Conservation (phyloP, 495 filamentous ascomycete genomes). For the Letharia lupina region DNA sequence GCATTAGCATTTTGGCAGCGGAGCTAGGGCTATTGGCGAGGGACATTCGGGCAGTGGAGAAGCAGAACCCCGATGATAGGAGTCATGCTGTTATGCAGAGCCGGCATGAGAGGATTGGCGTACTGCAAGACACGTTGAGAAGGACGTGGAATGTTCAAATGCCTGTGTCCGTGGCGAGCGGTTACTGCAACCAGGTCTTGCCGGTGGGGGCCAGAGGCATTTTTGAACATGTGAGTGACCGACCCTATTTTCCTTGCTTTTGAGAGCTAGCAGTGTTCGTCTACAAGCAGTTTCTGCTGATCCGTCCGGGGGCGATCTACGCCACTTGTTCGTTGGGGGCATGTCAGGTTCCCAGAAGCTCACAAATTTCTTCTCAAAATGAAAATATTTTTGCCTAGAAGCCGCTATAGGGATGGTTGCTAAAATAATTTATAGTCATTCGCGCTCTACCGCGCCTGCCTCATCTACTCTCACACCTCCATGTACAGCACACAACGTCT, state of each 20-base stretch:
- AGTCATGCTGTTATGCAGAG: constrained; percentile 20
- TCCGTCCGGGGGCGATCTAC: not conserved
- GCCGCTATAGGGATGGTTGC: not conserved
- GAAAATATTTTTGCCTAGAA: no score
- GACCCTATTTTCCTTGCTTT: not conserved
- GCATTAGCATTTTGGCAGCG: constrained; percentile 36
- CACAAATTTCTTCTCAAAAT: not conserved
- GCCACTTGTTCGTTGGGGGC: not conserved
- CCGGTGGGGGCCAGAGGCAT: constrained; percentile 35
- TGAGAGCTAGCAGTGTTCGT: constrained; percentile 12
- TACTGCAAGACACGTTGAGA: constrained; percentile 35
- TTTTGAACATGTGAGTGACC: constrained; percentile 41
- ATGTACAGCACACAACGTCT: constrained; percentile 43
- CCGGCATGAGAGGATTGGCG: constrained; percentile 25
- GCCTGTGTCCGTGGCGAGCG: constrained; percentile 18
- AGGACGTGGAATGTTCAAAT: constrained; percentile 37
- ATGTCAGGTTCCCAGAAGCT: no score
- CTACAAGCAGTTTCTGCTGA: constrained; percentile 13
- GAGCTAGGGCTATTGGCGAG: constrained; percentile 37
- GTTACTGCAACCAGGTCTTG: constrained; percentile 34
- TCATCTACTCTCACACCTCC: constrained; percentile 44
- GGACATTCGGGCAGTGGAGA: constrained; percentile 31
- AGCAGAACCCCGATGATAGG: not conserved
- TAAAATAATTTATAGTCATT: constrained; percentile 30
- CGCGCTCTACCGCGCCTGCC: constrained; percentile 41